Evolutionary conservation across 768 basidiomycete genomes (phyloP).

Genomic region (Gyrodon lividus): DNA sequence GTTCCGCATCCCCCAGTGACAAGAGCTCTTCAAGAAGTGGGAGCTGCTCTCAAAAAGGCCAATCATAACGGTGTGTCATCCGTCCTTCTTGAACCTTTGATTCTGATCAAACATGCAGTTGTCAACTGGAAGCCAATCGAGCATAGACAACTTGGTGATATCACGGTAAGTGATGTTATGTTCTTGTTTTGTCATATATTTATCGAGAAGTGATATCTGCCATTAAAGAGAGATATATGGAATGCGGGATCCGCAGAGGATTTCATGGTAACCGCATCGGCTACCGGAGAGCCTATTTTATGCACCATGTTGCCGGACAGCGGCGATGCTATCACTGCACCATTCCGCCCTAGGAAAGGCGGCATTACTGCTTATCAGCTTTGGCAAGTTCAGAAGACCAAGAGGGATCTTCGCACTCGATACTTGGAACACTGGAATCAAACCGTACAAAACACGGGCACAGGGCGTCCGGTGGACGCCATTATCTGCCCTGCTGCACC

Average conservation of each 20-base stretch:
- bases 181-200: neutral
- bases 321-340: constrained; percentile 16
- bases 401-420: constrained; percentile 46
- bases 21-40: constrained; percentile 56
- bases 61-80: constrained; percentile 59
- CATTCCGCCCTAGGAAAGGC: constrained; percentile 28
- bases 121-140: constrained; percentile 66
- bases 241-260: constrained; percentile 50
- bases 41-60: constrained; percentile 53
- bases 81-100: neutral
- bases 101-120: constrained; percentile 39
- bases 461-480: constrained; percentile 73
- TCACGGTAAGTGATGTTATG: constrained; percentile 38
- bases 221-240: constrained; percentile 41
- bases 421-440: constrained; percentile 65
- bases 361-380: constrained; percentile 54
- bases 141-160: constrained; percentile 45
- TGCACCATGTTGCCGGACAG: constrained; percentile 42
- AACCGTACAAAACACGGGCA: constrained; percentile 51
- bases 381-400: constrained; percentile 64
- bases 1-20: constrained; percentile 63
- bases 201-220: neutral
- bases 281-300: constrained; percentile 56
- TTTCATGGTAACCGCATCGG: constrained; percentile 34
- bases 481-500: constrained; percentile 66